Conservation (phyloP, 2,329 filamentous ascomycete genomes). For the Neocatenulostroma microsporum region DNA sequence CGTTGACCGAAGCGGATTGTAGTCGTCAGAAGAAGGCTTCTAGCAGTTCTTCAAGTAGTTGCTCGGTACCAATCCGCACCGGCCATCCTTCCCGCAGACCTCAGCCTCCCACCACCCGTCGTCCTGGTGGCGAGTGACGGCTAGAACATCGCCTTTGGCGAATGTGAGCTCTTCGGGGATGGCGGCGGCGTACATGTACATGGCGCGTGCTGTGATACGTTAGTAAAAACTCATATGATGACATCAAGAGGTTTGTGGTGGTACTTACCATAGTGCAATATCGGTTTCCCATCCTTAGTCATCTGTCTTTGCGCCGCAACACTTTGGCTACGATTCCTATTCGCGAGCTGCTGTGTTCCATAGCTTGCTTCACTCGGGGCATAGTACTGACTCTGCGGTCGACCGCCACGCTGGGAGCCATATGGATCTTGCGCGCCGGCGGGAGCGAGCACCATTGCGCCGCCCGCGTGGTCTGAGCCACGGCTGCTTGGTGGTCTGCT, state of each 20-base stretch:
- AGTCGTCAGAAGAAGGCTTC: constrained; percentile 23
- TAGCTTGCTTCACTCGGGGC: constrained; percentile 26
- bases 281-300: constrained; percentile 76
- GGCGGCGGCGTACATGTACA: constrained; percentile 90
- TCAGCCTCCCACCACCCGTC: constrained; percentile 99
- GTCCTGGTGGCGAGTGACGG: constrained; percentile 83
- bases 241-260: not conserved
- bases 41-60: constrained; percentile 58
- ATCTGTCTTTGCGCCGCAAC: constrained; percentile 78
- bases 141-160: constrained; percentile 81
- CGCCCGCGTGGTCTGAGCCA: constrained; percentile 28
- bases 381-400: constrained; percentile 41
- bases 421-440: constrained; percentile 32
- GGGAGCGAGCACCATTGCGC: constrained; percentile 37
- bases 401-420: constrained; percentile 33
- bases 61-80: constrained; percentile 55
- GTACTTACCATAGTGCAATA: constrained; percentile 86
- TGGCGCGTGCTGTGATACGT: constrained; percentile 64
- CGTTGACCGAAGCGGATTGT: constrained; percentile 23
- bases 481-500: constrained; percentile 38
- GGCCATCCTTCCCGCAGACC: constrained; percentile 57
- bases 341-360: constrained; percentile 29
- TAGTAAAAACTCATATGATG: constrained; percentile 7
- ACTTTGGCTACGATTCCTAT: constrained; percentile 65
- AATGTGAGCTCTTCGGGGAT: constrained; percentile 95